Conservation (phyloP, 2,329 filamentous ascomycete genomes). For the Rhexocercosporidium sp. region DNA sequence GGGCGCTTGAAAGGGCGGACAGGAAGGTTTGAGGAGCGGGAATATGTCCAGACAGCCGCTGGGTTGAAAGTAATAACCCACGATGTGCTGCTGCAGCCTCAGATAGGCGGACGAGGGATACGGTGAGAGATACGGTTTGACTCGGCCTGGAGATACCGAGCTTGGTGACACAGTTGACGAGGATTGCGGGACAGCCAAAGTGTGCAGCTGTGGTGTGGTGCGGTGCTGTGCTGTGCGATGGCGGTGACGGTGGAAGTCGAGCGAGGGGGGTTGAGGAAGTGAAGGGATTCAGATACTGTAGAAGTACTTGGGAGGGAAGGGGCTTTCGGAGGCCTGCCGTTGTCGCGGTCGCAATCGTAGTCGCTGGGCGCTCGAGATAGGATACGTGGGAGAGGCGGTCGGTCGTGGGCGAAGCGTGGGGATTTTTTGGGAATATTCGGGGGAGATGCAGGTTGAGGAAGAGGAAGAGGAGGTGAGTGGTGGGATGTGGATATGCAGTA, state of each 20-base stretch:
- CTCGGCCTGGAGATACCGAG: slow-evolving; percentile 36
- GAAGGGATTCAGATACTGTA: background rate
- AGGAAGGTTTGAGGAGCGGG: slow-evolving; percentile 11
- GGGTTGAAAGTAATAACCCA: slow-evolving; percentile 26
- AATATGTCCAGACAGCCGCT: slow-evolving; percentile 26
- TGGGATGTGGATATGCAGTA: slow-evolving; percentile 13
- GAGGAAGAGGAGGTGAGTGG: slow-evolving; percentile 10
- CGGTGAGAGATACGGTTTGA: slow-evolving; percentile 32
- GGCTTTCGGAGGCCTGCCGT: background rate
- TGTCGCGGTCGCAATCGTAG: background rate
- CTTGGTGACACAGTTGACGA: slow-evolving; percentile 28
- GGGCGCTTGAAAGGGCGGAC: slow-evolving; percentile 24
- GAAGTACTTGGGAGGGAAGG: background rate
- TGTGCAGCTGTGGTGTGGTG: slow-evolving; percentile 12
- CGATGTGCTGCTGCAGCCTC: slow-evolving; percentile 36
- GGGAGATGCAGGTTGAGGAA: slow-evolving; percentile 7
- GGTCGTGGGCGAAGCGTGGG: slow-evolving; percentile 1
- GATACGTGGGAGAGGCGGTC: background rate
- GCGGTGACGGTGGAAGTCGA: background rate
- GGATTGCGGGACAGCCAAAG: slow-evolving; percentile 23
- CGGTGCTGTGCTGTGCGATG: background rate
- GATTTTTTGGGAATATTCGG: background rate
- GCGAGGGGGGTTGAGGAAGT: background rate
- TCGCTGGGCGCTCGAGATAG: slow-evolving; percentile 1
- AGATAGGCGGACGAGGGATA: slow-evolving; percentile 36